Evolutionary conservation across 179 eudicot genomes (phyloP), one percentile per base, ranked within the genome.

Genomic region (Silene coronaria): DNA sequence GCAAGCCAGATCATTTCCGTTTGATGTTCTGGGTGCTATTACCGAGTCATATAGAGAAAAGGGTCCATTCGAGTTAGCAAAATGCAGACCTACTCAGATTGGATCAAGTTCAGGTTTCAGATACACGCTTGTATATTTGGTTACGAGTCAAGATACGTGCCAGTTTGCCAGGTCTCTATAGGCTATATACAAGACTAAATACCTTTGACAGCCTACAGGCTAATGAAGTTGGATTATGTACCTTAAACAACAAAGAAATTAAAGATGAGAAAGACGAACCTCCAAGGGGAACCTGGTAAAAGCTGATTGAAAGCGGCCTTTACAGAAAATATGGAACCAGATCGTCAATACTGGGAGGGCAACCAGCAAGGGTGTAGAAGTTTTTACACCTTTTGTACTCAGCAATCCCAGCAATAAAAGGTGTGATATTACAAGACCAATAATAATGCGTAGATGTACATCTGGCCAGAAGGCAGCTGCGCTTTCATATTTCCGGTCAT

Each of bases 391-490:
- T 71, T 71, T 53, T 53, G 74, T 87, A 81, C 93, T 89, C 83
- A 93, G 16, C 76, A 93, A 76, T 69, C 98, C 98, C 82, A 93
- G 63, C 55, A 93, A 75, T 75, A 89, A 80, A 80, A 93, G 78
- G 38, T 93, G 98, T 1, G 98, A 90, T 77, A 93, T 89, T 28
- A 90, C 73, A 66, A 91, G 76, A 61, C 96, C 91, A 34, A 88
- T 74, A 26, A 93, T 76, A 60, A 93, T 81, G 36, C 98, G 97
- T 19, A 79, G 84, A 70, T 93, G 91, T 68, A 93, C 97, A 79
- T 90, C 96, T 30, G 98, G 98, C 98, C 98, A 93, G 80, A 86
- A 93, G 45, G 86, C 82, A 26, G 98, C 98, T 12, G 85, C 97
- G 59, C 93, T 91, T 86, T 93, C 98, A 69, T 93, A 93, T 82